phyloP scores from a whole-genome alignment of 1,284 basidiomycete genomes.

The Austroboletus olivaceoglutinosus region DNA sequence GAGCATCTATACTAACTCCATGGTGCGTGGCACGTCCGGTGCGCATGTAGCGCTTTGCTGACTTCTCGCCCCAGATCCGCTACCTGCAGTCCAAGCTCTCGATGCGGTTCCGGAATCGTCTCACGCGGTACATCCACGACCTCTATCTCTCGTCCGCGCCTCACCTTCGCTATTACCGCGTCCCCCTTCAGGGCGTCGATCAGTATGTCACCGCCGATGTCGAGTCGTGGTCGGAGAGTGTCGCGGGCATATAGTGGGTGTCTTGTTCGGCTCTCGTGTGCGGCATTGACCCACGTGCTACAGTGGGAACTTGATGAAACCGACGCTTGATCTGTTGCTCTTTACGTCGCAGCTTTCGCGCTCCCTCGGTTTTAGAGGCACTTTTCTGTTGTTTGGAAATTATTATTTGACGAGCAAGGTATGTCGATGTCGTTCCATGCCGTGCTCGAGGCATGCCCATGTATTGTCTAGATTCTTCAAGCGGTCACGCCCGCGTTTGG shows the following conservation, averaged over 20 bases:
- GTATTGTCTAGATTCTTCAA: conserved; percentile 59
- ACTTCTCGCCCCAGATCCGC: conserved; percentile 61
- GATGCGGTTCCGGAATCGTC: conserved; percentile 78
- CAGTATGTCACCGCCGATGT: conserved; percentile 95
- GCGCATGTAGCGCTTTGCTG: neutral
- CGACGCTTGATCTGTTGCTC: conserved; percentile 86
- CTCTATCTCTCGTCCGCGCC: conserved; percentile 81
- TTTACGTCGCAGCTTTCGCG: conserved; percentile 92
- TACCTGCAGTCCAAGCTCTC: conserved; percentile 91
- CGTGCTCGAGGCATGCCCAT: neutral
- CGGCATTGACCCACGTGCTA: neutral
- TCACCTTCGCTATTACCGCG: conserved; percentile 68
- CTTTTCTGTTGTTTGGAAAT: conserved; percentile 76
- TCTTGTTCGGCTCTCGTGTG: neutral
- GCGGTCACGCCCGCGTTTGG: conserved; percentile 95
- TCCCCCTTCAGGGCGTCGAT: conserved; percentile 76
- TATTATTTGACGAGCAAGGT: conserved; percentile 78
- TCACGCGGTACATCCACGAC: conserved; percentile 92
- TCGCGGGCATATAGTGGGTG: conserved; percentile 85
- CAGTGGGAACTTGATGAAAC: conserved; percentile 74
- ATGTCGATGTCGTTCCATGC: neutral
- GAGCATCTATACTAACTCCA: conserved; percentile 94
- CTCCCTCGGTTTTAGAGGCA: conserved; percentile 81
- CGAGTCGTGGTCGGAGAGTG: conserved; percentile 84
- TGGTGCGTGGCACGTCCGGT: conserved; percentile 51